Evolutionary conservation across 495 filamentous ascomycete species (phyloP).

Genomic region (Pseudomonodictys pantanalensis): DNA sequence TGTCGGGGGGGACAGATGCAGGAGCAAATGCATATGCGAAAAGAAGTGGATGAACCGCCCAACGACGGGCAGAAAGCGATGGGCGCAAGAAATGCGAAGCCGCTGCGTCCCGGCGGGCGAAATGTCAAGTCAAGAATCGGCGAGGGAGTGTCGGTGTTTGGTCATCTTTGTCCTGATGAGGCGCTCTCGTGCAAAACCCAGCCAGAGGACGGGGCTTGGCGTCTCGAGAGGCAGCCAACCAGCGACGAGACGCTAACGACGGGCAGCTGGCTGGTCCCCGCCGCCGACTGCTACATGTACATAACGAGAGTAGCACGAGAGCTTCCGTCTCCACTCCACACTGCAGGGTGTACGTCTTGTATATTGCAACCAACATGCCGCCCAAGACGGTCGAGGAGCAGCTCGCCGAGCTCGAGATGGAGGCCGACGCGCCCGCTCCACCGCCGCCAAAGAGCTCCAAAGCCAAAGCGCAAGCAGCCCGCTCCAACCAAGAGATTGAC

Average conservation of each 20-base stretch:
- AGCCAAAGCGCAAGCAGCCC: conserved; percentile 41
- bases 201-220: neutral
- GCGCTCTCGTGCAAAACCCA: conserved; percentile 2
- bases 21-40: neutral
- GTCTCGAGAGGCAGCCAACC: conserved; percentile 2
- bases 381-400: conserved; percentile 34
- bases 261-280: conserved; percentile 2
- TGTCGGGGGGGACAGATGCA: conserved; percentile 18
- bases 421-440: conserved; percentile 22
- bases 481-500: conserved; percentile 26
- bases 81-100: neutral
- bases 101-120: neutral
- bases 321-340: neutral
- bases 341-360: neutral
- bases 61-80: neutral
- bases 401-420: conserved; percentile 34
- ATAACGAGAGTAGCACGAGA: neutral
- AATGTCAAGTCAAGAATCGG: neutral
- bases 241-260: conserved; percentile 11
- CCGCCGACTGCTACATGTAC: neutral
- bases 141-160: conserved; percentile 2
- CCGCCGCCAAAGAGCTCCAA: conserved; percentile 35
- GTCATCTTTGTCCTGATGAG: conserved; percentile 25
- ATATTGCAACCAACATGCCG: conserved; percentile 14
- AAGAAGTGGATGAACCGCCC: conserved; percentile 5